These are phyloP conservation scores for Colletotrichum siamense DNA, from an alignment of 2,329 filamentous ascomycete species.

Conservation along the genomic window DNA sequence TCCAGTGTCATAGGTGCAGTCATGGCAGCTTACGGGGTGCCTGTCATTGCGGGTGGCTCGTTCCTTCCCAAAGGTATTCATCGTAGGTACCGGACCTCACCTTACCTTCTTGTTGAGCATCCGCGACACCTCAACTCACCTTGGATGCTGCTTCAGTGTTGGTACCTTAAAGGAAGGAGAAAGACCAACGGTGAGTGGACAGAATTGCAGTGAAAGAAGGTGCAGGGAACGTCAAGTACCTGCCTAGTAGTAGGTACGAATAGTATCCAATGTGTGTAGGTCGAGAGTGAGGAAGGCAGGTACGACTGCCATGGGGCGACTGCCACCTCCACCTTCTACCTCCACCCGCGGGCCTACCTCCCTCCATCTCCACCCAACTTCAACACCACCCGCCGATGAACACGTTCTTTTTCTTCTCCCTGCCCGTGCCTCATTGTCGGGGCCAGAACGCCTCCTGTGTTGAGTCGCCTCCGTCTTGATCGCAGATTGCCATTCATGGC, in stretches of 20 bases:
- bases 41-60: background rate
- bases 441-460: constrained; percentile 14
- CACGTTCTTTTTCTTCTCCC: background rate
- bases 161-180: too few species aligned
- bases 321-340: background rate
- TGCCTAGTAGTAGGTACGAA: background rate
- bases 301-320: background rate
- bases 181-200: too few species aligned
- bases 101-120: too few species aligned
- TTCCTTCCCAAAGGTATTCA: background rate
- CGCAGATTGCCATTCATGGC: constrained; percentile 16
- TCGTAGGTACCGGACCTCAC: background rate
- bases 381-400: background rate
- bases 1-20: background rate
- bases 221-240: background rate
- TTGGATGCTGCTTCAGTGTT: too few species aligned
- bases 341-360: background rate
- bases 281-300: background rate
- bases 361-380: background rate
- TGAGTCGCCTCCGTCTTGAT: constrained; percentile 3
- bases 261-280: too few species aligned
- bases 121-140: too few species aligned
- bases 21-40: background rate
- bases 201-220: too few species aligned
- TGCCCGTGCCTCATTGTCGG: constrained; percentile 7